A percentile compares a stretch with the other conserved stretches of the same genome.
Conservation (phyloP, 2,329 filamentous ascomycete species). For the Cucurbitaria berberidis region DNA sequence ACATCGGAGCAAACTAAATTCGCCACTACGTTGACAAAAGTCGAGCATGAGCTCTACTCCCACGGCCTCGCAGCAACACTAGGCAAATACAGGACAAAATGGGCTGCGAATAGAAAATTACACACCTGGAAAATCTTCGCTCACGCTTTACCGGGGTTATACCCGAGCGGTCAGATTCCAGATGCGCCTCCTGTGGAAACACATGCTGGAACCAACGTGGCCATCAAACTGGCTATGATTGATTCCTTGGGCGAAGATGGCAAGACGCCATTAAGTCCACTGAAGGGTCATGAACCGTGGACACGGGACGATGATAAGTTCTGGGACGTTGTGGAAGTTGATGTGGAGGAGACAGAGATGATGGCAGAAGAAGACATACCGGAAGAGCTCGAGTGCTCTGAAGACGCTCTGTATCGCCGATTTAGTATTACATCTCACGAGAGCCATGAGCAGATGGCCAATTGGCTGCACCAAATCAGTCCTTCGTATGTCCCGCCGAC, state of each 20-base stretch:
- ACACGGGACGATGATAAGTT: conserved; percentile 30
- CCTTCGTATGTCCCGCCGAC: background rate
- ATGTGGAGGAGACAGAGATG: background rate
- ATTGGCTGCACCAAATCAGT: background rate
- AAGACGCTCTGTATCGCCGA: background rate
- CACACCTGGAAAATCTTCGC: conserved; percentile 23
- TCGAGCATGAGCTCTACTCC: conserved; percentile 25
- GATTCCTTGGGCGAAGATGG: conserved; percentile 7
- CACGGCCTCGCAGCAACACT: conserved; percentile 19
- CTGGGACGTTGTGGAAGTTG: conserved; percentile 29
- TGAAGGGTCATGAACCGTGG: conserved; percentile 34
- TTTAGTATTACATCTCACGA: background rate
- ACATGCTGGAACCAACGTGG: conserved; percentile 14
- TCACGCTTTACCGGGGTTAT: conserved; percentile 12
- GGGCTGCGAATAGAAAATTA: conserved; percentile 15
- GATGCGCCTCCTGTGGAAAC: conserved; percentile 23
- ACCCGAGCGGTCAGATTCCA: conserved; percentile 31
- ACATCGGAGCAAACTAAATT: conserved; percentile 4
- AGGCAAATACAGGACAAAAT: conserved; percentile 8
- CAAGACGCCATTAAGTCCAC: conserved; percentile 3
- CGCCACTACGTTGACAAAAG: conserved; percentile 8
- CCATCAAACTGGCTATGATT: conserved; percentile 30
- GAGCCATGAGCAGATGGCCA: background rate
- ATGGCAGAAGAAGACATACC: background rate
- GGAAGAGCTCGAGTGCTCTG: background rate